phyloP scores from a whole-genome alignment of 805 yeast species.

The Cyberlindnera suaveolens region DNA sequence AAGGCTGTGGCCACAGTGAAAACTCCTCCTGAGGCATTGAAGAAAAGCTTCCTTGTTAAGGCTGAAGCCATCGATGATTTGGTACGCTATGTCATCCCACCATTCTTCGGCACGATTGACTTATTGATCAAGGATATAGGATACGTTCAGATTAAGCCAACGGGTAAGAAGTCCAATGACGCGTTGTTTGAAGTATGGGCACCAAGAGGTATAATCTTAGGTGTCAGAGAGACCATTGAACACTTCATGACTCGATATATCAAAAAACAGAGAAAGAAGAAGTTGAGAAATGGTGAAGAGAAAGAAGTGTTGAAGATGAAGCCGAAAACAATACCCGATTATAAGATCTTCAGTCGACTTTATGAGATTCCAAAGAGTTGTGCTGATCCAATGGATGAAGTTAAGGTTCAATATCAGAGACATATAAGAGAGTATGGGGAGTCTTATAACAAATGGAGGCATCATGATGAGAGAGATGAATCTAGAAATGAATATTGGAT shows the following conservation, averaged over 20 bases:
- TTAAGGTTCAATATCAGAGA: slow-evolving; percentile 15
- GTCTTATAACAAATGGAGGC: slow-evolving; percentile 16
- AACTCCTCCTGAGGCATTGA: slow-evolving; percentile 23
- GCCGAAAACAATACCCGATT: slow-evolving; percentile 17
- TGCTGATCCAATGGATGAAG: slow-evolving; percentile 26
- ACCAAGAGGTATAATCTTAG: slow-evolving; percentile 48
- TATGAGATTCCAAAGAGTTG: slow-evolving; percentile 21
- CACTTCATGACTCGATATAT: slow-evolving; percentile 28
- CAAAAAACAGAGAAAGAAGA: slow-evolving; percentile 23
- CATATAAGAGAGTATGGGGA: slow-evolving; percentile 19
- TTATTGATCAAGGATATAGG: slow-evolving; percentile 63
- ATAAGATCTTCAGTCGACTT: slow-evolving; percentile 20
- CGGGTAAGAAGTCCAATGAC: slow-evolving; percentile 36
- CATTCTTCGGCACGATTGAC: slow-evolving; percentile 64
- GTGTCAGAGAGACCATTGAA: slow-evolving; percentile 48
- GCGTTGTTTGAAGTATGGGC: slow-evolving; percentile 44
- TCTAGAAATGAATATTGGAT: slow-evolving; percentile 24
- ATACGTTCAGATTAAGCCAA: slow-evolving; percentile 51
- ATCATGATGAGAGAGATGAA: slow-evolving; percentile 17
- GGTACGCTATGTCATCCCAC: slow-evolving; percentile 52
- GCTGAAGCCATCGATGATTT: slow-evolving; percentile 27
- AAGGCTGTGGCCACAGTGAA: slow-evolving; percentile 27
- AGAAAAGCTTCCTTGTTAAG: slow-evolving; percentile 23
- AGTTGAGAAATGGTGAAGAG: slow-evolving; percentile 5
- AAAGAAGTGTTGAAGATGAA: slow-evolving; percentile 16